These are phyloP conservation scores for Penicillium macrosclerotiorum DNA, from an alignment of 495 filamentous ascomycete genomes.

Conservation along the genomic window DNA sequence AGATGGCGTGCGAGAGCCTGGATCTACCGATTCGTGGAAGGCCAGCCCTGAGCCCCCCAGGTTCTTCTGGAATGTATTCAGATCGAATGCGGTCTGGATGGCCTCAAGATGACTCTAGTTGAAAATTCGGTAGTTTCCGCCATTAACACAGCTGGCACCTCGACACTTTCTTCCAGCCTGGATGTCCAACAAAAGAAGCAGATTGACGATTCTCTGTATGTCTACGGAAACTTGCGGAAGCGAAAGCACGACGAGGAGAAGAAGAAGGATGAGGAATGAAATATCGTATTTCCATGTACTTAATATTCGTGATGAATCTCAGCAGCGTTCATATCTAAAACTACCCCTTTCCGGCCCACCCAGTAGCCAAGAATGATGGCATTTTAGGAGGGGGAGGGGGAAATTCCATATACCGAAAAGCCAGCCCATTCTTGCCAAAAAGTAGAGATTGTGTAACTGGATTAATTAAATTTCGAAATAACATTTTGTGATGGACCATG, in stretches of 20 bases:
- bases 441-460: too few species aligned
- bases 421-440: too few species aligned
- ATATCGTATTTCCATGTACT: too few species aligned
- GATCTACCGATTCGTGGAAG: conserved; percentile 39
- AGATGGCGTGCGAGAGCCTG: conserved; percentile 48
- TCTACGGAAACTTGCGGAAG: conserved; percentile 72
- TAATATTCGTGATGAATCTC: too few species aligned
- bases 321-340: too few species aligned
- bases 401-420: too few species aligned
- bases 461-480: too few species aligned
- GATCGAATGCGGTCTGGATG: conserved; percentile 12
- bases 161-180: conserved; percentile 27
- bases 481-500: too few species aligned
- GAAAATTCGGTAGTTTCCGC: conserved; percentile 19
- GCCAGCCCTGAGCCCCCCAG: conserved; percentile 14
- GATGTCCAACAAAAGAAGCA: conserved; percentile 31
- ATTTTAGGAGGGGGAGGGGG: too few species aligned
- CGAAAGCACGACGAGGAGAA: conserved; percentile 35
- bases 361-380: too few species aligned
- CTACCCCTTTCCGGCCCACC: too few species aligned
- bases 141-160: conserved; percentile 38
- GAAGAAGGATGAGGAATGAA: too few species aligned
- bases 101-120: conserved; percentile 22
- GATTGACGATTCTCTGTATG: conserved; percentile 61
- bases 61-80: conserved; percentile 30